These are phyloP conservation scores for Pleurotus sapidus DNA, from an alignment of 768 basidiomycete genomes.

Conservation along the genomic window DNA sequence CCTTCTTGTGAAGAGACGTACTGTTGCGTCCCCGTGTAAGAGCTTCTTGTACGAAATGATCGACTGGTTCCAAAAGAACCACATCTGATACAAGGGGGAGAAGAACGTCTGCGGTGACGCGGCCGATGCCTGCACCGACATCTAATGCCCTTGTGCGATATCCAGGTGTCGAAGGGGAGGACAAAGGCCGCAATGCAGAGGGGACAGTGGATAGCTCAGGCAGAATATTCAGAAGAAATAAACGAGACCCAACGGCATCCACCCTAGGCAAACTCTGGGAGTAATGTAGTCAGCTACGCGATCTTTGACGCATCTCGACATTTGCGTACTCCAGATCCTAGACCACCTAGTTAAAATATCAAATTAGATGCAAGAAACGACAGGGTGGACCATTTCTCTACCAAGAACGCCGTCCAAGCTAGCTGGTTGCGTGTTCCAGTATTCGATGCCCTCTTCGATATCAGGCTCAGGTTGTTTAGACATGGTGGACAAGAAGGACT, in stretches of 20 bases:
- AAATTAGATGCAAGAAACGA: not conserved
- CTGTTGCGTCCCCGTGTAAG: conserved; percentile 37
- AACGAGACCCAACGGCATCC: conserved; percentile 87
- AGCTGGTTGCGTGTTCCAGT: conserved; percentile 84
- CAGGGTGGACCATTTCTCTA: conserved; percentile 18
- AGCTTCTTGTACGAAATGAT: conserved; percentile 72
- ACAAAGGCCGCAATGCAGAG: conserved; percentile 62
- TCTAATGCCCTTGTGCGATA: conserved; percentile 73
- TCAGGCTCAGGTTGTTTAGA: conserved; percentile 42
- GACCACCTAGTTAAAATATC: conserved; percentile 26
- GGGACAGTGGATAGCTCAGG: conserved; percentile 78
- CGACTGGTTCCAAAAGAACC: conserved; percentile 87
- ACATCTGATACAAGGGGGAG: conserved; percentile 88
- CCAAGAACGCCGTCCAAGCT: conserved; percentile 88
- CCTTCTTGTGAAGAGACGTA: conserved; percentile 16
- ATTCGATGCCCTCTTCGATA: conserved; percentile 75
- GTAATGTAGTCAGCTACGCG: not conserved
- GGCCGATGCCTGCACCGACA: conserved; percentile 92
- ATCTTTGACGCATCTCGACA: not conserved
- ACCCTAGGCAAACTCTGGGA: conserved; percentile 83
- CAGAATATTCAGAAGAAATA: conserved; percentile 78
- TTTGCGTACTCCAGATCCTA: conserved; percentile 46
- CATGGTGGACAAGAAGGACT: not conserved
- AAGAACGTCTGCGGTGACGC: conserved; percentile 85
- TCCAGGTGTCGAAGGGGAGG: conserved; percentile 16